Evolutionary conservation across 1,284 basidiomycete genomes (phyloP).

Genomic region (Microbotryum scabiosae): DNA sequence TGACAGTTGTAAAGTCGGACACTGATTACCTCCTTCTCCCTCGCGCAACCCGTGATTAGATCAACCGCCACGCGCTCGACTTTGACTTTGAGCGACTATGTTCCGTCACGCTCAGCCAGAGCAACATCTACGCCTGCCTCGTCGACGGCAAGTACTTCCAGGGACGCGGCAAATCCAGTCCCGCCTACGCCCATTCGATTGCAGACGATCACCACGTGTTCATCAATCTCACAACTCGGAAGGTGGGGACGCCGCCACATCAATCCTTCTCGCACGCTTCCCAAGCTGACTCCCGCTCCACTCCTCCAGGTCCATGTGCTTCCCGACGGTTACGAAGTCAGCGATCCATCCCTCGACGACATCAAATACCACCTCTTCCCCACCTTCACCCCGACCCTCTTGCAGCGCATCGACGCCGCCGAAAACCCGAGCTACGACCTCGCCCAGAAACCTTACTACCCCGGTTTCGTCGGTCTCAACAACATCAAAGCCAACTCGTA

Average conservation of each 20-base stretch:
- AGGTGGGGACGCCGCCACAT: slow-evolving; percentile 49
- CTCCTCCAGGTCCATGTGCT: slow-evolving; percentile 76
- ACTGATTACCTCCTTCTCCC: neutral
- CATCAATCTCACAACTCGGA: slow-evolving; percentile 85
- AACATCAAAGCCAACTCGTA: slow-evolving; percentile 96
- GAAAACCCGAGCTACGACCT: slow-evolving; percentile 63
- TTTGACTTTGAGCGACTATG: slow-evolving; percentile 99
- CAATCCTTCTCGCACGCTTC: neutral
- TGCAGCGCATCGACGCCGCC: slow-evolving; percentile 50
- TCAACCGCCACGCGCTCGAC: slow-evolving; percentile 79
- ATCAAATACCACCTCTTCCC: slow-evolving; percentile 86
- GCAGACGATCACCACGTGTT: slow-evolving; percentile 98
- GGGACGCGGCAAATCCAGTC: slow-evolving; percentile 83
- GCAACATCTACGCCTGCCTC: slow-evolving; percentile 95
- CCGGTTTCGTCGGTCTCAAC: slow-evolving; percentile 93
- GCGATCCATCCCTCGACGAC: slow-evolving; percentile 89
- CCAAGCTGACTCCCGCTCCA: neutral
- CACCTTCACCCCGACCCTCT: slow-evolving; percentile 56
- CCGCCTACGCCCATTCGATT: slow-evolving; percentile 94
- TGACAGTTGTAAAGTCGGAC: too few relatives aligned
- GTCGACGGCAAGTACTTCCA: slow-evolving; percentile 99
- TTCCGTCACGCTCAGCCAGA: slow-evolving; percentile 89
- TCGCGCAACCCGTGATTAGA: slow-evolving; percentile 48
- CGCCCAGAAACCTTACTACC: slow-evolving; percentile 66
- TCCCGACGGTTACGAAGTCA: slow-evolving; percentile 94